Evolutionary conservation across 257 asterid genomes (phyloP), one percentile per base, ranked within the genome.

Genomic region (Anisodus acutangulus): DNA sequence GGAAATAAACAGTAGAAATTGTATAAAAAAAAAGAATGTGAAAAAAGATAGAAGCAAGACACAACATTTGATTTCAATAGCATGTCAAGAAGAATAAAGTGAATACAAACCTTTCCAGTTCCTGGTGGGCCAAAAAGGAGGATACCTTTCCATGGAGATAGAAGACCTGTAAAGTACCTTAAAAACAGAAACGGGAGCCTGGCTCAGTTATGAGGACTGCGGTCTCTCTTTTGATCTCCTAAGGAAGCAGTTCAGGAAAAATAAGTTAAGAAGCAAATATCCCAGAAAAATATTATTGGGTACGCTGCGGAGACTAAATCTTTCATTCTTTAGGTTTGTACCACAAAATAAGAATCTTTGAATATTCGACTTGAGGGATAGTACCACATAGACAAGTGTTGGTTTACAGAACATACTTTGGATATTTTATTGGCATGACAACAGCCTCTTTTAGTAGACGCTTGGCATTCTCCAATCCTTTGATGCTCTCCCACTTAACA

Each of bases 121-220:
- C 99, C 99, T 83, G 98, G 97, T 70, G 98, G 98, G 2, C 99
- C 98, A 89, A 95, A 95, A 83, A 95, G 99, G 86, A 95, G 98
- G 88, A 95, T 94, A 79, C 99, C 99, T 88, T 95, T 95, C 99
- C 99, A 95, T 69, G 99, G 99, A 15, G 98, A 87, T 53, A 95
- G 91, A 86, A 95, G 98, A 72, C 99, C 99, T 47, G 95, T 95
- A 85, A 95, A 95, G 92, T 95, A 95, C 91, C 99, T 95, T 82
- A 12, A 85, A 57, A 85, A 68, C 57, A 79, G 58, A 53, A 85
- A 81, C 81, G 67, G 71, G 83, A 79, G 26, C 35, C n/a, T 47
- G 84, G 82, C 41, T 79, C 53, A 59, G 82, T 78, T 70, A 49
- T 11, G 64, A 83, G 60, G 87, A 47, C 69, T 13, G 8, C 35